Evolutionary conservation across 1,139 yeast genomes (phyloP).

Genomic region (Scheffersomyces lignicola): DNA sequence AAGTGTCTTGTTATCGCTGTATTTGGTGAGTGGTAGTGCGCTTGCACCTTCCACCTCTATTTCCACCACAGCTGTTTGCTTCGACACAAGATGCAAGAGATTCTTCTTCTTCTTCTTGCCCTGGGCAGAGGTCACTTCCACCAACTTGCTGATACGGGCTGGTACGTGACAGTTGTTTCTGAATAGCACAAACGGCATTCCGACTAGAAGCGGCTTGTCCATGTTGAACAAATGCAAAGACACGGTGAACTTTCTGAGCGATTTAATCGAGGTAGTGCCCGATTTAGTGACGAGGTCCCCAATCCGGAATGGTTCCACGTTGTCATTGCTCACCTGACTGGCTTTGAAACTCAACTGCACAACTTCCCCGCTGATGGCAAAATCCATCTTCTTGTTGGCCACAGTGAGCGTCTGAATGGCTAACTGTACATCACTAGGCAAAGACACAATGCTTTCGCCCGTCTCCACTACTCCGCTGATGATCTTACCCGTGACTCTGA

Average conservation of each 20-base stretch:
- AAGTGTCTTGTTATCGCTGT: slow-evolving; percentile 57
- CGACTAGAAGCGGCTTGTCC: slow-evolving; percentile 73
- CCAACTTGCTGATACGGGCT: slow-evolving; percentile 62
- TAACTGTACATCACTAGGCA: slow-evolving; percentile 49
- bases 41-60: slow-evolving; percentile 58
- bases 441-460: slow-evolving; percentile 66
- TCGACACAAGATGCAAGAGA: slow-evolving; percentile 70
- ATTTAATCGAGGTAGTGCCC: slow-evolving; percentile 40
- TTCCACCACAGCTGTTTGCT: slow-evolving; percentile 71
- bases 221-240: slow-evolving; percentile 68
- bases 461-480: slow-evolving; percentile 74
- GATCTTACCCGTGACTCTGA: slow-evolving; percentile 68
- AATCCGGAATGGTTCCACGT: slow-evolving; percentile 48
- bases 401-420: slow-evolving; percentile 34
- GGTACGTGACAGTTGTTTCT: slow-evolving; percentile 80
- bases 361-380: slow-evolving; percentile 72
- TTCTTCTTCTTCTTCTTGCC: slow-evolving; percentile 43
- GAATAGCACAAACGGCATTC: slow-evolving; percentile 80
- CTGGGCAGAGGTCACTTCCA: slow-evolving; percentile 38
- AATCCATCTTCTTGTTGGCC: slow-evolving; percentile 26
- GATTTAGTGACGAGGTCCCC: slow-evolving; percentile 74
- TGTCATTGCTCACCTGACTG: slow-evolving; percentile 43
- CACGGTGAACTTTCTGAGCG: slow-evolving; percentile 54
- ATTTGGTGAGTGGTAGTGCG: slow-evolving; percentile 62
- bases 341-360: slow-evolving; percentile 58